phyloP scores from a whole-genome alignment of 2,329 filamentous ascomycete genomes.

The Pleurostoma richardsiae region DNA sequence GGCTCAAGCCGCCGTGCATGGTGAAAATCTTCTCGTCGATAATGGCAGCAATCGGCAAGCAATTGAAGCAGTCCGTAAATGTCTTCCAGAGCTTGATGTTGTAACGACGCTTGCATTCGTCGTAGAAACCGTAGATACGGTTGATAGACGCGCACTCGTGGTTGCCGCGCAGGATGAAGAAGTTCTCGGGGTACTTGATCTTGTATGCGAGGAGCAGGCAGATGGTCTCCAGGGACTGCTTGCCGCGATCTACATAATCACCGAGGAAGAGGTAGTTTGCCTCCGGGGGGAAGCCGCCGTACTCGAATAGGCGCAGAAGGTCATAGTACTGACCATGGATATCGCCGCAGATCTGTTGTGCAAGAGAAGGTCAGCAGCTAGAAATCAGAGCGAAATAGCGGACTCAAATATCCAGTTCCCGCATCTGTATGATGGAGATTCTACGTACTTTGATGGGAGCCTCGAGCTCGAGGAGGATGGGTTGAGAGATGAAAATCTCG shows the following conservation, averaged over 20 bases:
- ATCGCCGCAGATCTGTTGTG: conserved; percentile 86
- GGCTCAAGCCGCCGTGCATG: conserved; percentile 97
- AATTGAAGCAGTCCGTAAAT: conserved; percentile 99
- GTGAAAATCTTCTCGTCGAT: conserved; percentile 99
- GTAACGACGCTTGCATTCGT: conserved; percentile 98
- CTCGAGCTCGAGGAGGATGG: conserved; percentile 94
- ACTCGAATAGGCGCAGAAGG: conserved; percentile 93
- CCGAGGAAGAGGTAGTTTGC: conserved; percentile 99
- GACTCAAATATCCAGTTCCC: no score
- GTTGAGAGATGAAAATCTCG: conserved; percentile 99
- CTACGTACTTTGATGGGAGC: conserved; percentile 91
- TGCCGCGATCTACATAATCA: conserved; percentile 97
- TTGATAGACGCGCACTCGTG: conserved; percentile 99
- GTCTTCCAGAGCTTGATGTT: conserved; percentile 99
- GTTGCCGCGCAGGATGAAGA: conserved; percentile 97
- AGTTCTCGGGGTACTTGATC: conserved; percentile 99
- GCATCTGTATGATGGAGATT: not conserved
- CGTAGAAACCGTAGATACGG: conserved; percentile 99
- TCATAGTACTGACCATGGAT: conserved; percentile 99
- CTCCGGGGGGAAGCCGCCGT: conserved; percentile 95
- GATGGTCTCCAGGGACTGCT: conserved; percentile 98
- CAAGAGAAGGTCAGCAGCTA: conserved; percentile 11
- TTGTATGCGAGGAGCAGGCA: conserved; percentile 96
- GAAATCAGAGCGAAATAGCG: conserved; percentile 8
- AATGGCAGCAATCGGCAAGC: conserved; percentile 94